These are phyloP conservation scores for Dictyostelium purpureum DNA, from an alignment of 78 protist species.

Conservation along the genomic window DNA sequence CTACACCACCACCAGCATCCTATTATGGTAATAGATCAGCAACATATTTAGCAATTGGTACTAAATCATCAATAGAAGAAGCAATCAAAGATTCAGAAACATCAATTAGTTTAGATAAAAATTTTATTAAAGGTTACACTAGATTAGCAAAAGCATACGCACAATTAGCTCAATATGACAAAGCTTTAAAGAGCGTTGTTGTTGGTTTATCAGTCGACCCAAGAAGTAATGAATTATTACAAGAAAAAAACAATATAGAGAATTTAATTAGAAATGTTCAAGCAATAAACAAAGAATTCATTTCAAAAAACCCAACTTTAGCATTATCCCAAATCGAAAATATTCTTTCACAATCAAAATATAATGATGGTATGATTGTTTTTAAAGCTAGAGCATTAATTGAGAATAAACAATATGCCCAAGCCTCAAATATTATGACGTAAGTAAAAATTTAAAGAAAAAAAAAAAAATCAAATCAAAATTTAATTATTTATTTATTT, in stretches of 20 bases:
- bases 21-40: conserved; percentile 77
- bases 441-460: neutral
- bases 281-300: neutral
- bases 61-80: conserved; percentile 40
- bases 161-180: conserved; percentile 45
- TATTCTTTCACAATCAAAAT: conserved; percentile 15
- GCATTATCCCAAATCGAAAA: conserved; percentile 33
- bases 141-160: conserved; percentile 55
- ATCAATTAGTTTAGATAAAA: conserved; percentile 39
- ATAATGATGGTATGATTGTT: neutral
- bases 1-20: neutral
- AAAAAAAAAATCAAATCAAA: neutral
- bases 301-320: neutral
- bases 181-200: conserved; percentile 23
- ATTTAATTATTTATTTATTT: neutral
- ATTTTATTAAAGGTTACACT: conserved; percentile 60
- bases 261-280: neutral
- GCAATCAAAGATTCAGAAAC: conserved; percentile 36
- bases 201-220: conserved; percentile 54
- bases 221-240: conserved; percentile 26
- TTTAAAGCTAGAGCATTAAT: conserved; percentile 40
- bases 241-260: conserved; percentile 14
- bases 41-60: conserved; percentile 58
- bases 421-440: conserved; percentile 51
- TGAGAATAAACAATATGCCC: conserved; percentile 49